Evolutionary conservation across 2,329 filamentous ascomycete genomes (phyloP).

Genomic region (Fusarium luffae): DNA sequence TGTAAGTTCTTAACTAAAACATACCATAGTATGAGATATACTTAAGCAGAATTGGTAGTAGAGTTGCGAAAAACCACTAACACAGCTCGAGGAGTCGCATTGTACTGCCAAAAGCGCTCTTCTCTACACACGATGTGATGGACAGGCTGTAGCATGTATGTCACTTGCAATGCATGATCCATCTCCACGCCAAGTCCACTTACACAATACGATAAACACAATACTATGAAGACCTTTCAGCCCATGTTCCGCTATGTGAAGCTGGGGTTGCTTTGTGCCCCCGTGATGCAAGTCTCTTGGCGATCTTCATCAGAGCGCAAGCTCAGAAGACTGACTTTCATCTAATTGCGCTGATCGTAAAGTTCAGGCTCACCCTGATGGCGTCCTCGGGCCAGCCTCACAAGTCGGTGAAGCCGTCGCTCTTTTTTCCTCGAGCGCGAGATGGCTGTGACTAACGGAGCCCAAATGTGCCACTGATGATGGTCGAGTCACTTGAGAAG

Average conservation of each 20-base stretch:
- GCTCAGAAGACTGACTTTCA: slow-evolving; percentile 18
- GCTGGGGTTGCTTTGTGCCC: slow-evolving; percentile 1
- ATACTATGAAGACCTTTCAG: neutral
- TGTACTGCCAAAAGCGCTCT: slow-evolving; percentile 12
- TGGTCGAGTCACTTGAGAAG: slow-evolving; percentile 52
- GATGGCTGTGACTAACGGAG: neutral
- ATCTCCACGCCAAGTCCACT: neutral
- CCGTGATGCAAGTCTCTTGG: slow-evolving; percentile 29
- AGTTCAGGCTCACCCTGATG: neutral
- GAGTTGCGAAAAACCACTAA: slow-evolving; percentile 29
- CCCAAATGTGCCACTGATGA: slow-evolving; percentile 46
- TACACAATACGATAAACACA: slow-evolving; percentile 41
- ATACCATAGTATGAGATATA: too few relatives aligned
- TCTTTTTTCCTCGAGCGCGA: neutral
- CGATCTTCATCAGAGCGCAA: slow-evolving; percentile 42
- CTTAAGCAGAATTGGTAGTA: slow-evolving; percentile 22
- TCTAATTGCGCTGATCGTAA: neutral
- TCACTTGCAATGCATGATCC: slow-evolving; percentile 50
- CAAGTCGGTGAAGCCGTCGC: slow-evolving; percentile 18
- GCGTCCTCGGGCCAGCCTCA: neutral
- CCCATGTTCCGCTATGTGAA: slow-evolving; percentile 46
- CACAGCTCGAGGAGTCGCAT: slow-evolving; percentile 44
- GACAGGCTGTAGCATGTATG: slow-evolving; percentile 48
- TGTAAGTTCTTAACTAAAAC: slow-evolving; percentile 31
- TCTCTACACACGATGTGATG: slow-evolving; percentile 41